A percentile compares a stretch with the other conserved stretches of the same genome.
These are phyloP conservation scores for Chlorella sorokiniana DNA, from an alignment of 139 green algal species.

Conservation along the genomic window DNA sequence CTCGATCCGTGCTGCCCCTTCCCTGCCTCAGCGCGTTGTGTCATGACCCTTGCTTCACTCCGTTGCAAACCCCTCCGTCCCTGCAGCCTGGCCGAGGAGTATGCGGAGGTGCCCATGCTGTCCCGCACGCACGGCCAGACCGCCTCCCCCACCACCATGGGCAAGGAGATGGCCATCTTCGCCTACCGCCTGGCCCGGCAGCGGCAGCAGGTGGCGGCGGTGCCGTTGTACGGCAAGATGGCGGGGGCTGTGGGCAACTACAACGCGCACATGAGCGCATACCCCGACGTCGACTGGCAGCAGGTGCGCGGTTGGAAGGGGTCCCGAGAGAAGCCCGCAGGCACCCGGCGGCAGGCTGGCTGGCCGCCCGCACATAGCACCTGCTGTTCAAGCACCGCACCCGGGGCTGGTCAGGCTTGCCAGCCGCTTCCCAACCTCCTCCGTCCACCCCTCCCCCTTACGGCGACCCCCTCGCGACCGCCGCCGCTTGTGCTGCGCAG, in stretches of 20 bases:
- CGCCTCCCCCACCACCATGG: constrained; percentile 96
- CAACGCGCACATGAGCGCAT: constrained; percentile 97
- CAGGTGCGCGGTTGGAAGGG: not conserved
- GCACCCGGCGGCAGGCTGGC: no score
- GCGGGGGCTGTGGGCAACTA: constrained; percentile 99
- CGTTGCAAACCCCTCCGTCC: no score
- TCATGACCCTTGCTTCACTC: no score
- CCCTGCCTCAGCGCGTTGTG: not conserved
- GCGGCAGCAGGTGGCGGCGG: constrained; percentile 56
- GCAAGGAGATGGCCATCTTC: constrained; percentile 99
- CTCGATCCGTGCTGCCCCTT: not conserved
- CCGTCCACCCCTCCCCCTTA: not conserved
- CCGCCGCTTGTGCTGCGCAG: not conserved
- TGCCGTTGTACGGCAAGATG: constrained; percentile 91
- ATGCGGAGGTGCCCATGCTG: constrained; percentile 94
- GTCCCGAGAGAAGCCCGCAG: no score
- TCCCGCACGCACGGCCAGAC: constrained; percentile 97
- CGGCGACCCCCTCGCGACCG: not conserved
- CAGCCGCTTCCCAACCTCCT: no score
- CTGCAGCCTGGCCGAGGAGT: constrained; percentile 69
- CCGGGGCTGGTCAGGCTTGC: no score
- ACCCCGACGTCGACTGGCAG: constrained; percentile 95
- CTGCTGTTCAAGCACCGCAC: no score
- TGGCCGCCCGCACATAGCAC: no score
- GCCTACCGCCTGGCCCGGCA: constrained; percentile 84